phyloP scores from a whole-genome alignment of 495 filamentous ascomycete species.

The Penicillium chermesinum region DNA sequence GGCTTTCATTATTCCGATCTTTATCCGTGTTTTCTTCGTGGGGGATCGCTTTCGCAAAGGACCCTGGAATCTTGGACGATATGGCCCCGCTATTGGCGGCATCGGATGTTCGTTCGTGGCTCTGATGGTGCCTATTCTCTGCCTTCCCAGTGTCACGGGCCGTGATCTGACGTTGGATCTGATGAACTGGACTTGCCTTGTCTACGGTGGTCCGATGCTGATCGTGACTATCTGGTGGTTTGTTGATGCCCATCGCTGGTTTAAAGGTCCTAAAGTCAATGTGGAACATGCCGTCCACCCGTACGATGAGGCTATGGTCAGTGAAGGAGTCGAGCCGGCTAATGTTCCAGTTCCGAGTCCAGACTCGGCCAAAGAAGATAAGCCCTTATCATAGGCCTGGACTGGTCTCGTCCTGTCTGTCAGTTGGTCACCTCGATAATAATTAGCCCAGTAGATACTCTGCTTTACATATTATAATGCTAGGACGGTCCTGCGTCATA shows the following conservation, averaged over 20 bases:
- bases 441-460: background rate
- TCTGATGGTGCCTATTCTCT: constrained; percentile 72
- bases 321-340: constrained; percentile 22
- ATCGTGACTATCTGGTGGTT: constrained; percentile 64
- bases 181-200: constrained; percentile 77
- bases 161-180: constrained; percentile 49
- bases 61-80: constrained; percentile 68
- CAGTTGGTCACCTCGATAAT: background rate
- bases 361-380: constrained; percentile 52
- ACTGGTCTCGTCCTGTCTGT: too few relatives aligned
- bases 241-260: constrained; percentile 67
- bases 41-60: constrained; percentile 64
- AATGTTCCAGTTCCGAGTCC: background rate
- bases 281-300: constrained; percentile 39
- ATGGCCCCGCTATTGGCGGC: constrained; percentile 57
- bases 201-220: constrained; percentile 67
- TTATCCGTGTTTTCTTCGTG: constrained; percentile 69
- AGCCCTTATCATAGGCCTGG: background rate
- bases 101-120: constrained; percentile 58
- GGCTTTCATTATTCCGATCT: constrained; percentile 71
- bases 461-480: background rate
- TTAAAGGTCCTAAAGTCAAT: constrained; percentile 66
- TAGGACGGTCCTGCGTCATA: too few relatives aligned
- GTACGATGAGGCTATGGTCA: constrained; percentile 13
- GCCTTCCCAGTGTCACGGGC: constrained; percentile 58